Percentiles rank a stretch among this genome's conserved stretches.
phyloP scores from a whole-genome alignment of 371 early-diverging fungal genomes.

The Syncephalastrum monosporum region DNA sequence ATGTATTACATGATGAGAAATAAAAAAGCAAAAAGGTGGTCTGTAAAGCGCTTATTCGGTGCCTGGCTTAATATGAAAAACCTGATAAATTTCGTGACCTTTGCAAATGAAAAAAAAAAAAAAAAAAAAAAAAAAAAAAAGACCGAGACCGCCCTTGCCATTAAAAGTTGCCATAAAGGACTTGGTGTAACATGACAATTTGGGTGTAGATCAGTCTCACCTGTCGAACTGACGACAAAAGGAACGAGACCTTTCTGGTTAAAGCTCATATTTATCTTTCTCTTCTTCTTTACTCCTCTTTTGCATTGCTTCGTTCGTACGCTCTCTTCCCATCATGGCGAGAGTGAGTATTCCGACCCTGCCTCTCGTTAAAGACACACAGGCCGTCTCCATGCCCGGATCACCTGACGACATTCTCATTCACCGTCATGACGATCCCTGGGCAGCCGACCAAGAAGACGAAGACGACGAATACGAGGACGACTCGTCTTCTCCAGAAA shows the following conservation, averaged over 20 bases:
- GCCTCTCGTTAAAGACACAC: neutral
- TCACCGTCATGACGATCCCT: slow-evolving; percentile 2
- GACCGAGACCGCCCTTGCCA: too few species aligned
- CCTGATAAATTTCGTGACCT: too few species aligned
- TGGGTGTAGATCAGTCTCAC: too few species aligned
- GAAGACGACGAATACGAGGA: too few species aligned
- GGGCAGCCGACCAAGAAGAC: too few species aligned
- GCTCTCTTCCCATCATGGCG: neutral
- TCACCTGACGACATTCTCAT: slow-evolving; percentile 6
- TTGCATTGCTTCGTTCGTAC: neutral
- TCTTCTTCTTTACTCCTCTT: slow-evolving; percentile 5
- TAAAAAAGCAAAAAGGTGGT: neutral
- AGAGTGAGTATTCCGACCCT: neutral
- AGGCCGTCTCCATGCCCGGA: neutral
- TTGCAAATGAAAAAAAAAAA: too few species aligned
- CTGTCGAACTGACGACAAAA: too few species aligned
- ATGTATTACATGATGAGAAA: neutral
- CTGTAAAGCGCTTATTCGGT: neutral
- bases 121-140: too few species aligned
- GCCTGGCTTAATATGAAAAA: neutral
- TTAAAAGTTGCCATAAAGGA: too few species aligned
- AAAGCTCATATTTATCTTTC: neutral
- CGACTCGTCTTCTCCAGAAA: too few species aligned
- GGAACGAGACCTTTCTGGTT: too few species aligned
- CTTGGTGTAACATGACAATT: too few species aligned